phyloP scores from a whole-genome alignment of 176 grass and related monocot species.

The Aechmea fasciata region DNA sequence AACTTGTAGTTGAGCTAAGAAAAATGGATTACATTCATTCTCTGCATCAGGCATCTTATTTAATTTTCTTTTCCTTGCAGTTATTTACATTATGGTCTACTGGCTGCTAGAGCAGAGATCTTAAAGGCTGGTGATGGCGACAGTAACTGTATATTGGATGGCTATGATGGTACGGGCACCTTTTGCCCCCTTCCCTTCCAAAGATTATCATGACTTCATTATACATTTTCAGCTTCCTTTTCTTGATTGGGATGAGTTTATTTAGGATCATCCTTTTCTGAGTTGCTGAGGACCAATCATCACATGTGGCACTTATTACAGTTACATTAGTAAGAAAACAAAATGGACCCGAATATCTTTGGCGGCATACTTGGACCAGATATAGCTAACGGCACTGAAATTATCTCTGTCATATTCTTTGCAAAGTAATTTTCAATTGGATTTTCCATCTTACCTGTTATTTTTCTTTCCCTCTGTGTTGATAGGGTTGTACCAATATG shows the following conservation, averaged over 20 bases:
- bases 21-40: too few relatives aligned
- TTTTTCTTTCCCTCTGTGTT: constrained; percentile 9
- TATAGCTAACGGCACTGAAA: too few relatives aligned
- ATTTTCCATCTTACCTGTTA: not conserved
- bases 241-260: not conserved
- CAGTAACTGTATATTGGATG: constrained; percentile 69
- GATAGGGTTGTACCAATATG: constrained; percentile 66
- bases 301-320: too few relatives aligned
- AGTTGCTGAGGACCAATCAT: too few relatives aligned
- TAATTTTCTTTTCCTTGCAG: constrained; percentile 26
- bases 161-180: constrained; percentile 60
- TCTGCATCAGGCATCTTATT: too few relatives aligned
- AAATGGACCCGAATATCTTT: too few relatives aligned
- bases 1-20: too few relatives aligned
- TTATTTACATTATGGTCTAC: constrained; percentile 89
- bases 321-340: too few relatives aligned
- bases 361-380: too few relatives aligned
- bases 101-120: constrained; percentile 95
- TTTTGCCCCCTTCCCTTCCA: constrained; percentile 8
- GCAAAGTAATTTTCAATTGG: not conserved
- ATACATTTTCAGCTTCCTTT: not conserved
- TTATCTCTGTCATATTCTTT: too few relatives aligned
- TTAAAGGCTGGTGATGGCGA: constrained; percentile 50
- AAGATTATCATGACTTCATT: not conserved
- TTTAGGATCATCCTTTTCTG: too few relatives aligned